Base-by-base conservation (phyloP, 805 yeast genomes). In the Suhomyces xylopsoci region DNA sequence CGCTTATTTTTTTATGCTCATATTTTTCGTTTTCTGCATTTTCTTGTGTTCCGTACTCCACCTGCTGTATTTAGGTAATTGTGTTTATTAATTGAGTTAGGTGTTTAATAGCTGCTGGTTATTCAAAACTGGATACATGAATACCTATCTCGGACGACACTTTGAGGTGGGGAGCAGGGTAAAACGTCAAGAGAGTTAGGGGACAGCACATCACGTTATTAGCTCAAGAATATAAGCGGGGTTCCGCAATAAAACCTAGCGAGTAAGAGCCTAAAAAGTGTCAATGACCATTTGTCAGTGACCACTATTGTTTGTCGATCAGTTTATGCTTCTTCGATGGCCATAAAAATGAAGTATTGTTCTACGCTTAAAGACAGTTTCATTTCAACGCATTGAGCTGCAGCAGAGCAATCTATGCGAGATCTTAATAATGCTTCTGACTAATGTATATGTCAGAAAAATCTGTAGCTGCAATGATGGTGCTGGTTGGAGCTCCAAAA, bases 401-500 rank as follows among this genome's bases (percentile, higher is more conserved):
- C 17, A 15, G 41, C 10, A 36, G 19, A 38, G 42, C 42, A 38
- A 38, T 19, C 24, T 17, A 38, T 38, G 42, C 42, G 24, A 38
- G 42, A 19, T 19, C 42, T 38, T 19, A 19, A 19, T 38, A 10
- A 7, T 38, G 14, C 14, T 30, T 30, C 9, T 32, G 42, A 9
- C 24, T 10, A 12, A 38, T 17, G 24, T 36, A 15, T 36, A 36
- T 36, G 41, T 36, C 20, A 36, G 14, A 8, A 19, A 2, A n/a
- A 17, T 9, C 24, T 38, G 42, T 19, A 38, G 42, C 42, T 38
- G 42, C 42, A 38, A 17, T 24, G 6, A n/a, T 14, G 28, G 22
- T 24, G 47, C 47, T 44, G 47, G 47, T 17, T 26, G 36, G 17
- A 14, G 20, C n/a, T 44, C 32, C 47, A 12, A 44, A 42, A 42